Evolutionary conservation across 2,329 filamentous ascomycete genomes (phyloP).

Genomic region (Xylariaceae sp.): DNA sequence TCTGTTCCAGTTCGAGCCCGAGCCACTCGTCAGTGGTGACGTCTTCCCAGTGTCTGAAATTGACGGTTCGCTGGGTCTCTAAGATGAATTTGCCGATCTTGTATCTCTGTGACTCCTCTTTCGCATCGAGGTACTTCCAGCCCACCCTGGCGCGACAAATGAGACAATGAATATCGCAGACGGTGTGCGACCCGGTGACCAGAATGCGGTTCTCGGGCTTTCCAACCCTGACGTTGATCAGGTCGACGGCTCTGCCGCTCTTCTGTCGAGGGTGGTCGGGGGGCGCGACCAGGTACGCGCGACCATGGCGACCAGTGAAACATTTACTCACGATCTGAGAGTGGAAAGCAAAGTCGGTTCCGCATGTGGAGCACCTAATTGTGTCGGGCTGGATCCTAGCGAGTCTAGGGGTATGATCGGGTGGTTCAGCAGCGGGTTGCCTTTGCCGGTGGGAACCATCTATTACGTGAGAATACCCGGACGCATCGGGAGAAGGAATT

Average conservation of each 20-base stretch:
- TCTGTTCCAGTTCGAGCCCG: slow-evolving; percentile 20
- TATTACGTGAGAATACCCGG: slow-evolving; percentile 22
- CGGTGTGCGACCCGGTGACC: slow-evolving; percentile 57
- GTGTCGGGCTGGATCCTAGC: slow-evolving; percentile 46
- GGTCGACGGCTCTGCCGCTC: slow-evolving; percentile 16
- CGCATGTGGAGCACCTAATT: slow-evolving; percentile 53
- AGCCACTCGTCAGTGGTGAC: slow-evolving; percentile 23
- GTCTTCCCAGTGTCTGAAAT: slow-evolving; percentile 51
- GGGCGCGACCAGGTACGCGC: slow-evolving; percentile 55
- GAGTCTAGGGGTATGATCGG: slow-evolving; percentile 29
- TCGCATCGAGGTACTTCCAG: slow-evolving; percentile 64
- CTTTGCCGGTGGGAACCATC: slow-evolving; percentile 11
- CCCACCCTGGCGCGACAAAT: slow-evolving; percentile 53
- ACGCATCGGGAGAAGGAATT: slow-evolving; percentile 19
- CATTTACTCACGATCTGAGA: slow-evolving; percentile 60
- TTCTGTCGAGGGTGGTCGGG: slow-evolving; percentile 20
- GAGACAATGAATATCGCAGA: slow-evolving; percentile 56
- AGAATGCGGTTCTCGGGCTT: slow-evolving; percentile 51
- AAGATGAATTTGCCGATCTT: slow-evolving; percentile 65
- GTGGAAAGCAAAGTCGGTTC: slow-evolving; percentile 54
- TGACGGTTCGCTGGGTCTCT: slow-evolving; percentile 53
- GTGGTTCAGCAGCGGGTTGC: slow-evolving; percentile 8
- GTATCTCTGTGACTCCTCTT: slow-evolving; percentile 55
- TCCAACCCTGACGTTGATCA: slow-evolving; percentile 53
- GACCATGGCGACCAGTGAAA: slow-evolving; percentile 60